Evolutionary conservation across 345 rosid species (phyloP).

Genomic region (Eucalyptus marginata): DNA sequence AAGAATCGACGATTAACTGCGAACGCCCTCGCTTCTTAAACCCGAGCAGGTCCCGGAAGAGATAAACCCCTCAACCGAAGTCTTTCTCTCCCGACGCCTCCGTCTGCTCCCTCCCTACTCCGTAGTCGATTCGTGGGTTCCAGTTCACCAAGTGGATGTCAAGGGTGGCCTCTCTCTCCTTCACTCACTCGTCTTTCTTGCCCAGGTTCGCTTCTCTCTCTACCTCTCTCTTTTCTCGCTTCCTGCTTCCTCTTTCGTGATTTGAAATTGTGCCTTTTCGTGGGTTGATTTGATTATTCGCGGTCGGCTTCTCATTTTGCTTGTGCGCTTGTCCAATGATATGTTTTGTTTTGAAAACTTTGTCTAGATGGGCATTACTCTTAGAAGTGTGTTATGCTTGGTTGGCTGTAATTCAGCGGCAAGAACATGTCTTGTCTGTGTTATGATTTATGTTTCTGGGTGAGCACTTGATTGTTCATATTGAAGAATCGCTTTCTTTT

Average conservation of each 20-base stretch:
- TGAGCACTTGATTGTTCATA: not conserved
- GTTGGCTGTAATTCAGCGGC: not conserved
- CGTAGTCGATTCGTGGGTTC: not conserved
- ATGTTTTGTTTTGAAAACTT: not conserved
- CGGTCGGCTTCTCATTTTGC: not conserved
- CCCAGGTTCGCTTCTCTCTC: slow-evolving; percentile 45
- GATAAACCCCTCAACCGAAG: not conserved
- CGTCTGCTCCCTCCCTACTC: not conserved
- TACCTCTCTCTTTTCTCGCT: not conserved
- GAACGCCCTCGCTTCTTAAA: not conserved
- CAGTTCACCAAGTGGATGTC: not conserved
- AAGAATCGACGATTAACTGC: not conserved
- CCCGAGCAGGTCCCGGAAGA: not conserved
- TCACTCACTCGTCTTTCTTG: slow-evolving; percentile 37
- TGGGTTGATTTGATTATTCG: not conserved
- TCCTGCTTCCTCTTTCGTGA: not conserved
- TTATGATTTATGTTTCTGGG: too few relatives aligned
- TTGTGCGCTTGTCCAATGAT: not conserved
- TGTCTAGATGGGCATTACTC: not conserved
- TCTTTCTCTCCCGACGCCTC: not conserved
- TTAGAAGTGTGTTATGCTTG: not conserved
- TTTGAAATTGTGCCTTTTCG: not conserved
- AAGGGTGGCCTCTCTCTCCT: slow-evolving; percentile 52
- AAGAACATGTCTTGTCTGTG: not conserved
- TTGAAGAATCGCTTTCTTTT: not conserved